A percentile compares a stretch with the other conserved stretches of the same genome.
Evolutionary conservation across 2,329 filamentous ascomycete species (phyloP).

Genomic region (Sordariomycetes sp.): DNA sequence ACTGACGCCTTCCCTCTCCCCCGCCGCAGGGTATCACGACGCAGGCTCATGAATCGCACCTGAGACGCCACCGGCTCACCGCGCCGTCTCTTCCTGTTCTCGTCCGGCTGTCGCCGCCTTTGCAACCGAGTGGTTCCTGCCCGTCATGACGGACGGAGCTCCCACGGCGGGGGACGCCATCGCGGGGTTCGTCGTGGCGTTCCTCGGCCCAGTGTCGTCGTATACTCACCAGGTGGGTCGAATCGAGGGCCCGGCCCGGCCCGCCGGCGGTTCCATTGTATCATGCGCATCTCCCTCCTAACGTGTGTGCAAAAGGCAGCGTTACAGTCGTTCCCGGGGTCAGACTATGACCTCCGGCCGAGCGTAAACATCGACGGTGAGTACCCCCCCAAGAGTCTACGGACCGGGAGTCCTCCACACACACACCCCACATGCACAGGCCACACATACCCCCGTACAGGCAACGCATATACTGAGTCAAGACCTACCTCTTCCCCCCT

Average conservation of each 20-base stretch:
- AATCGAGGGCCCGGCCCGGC: not conserved
- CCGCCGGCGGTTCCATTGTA: not conserved
- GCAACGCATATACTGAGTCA: not conserved
- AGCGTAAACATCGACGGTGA: conserved; percentile 36
- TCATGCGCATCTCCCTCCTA: not conserved
- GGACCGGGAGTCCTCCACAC: not conserved
- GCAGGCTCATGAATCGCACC: not conserved
- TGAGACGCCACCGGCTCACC: not conserved
- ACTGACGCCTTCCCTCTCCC: not conserved
- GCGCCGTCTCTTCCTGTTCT: not conserved
- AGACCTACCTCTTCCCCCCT: not conserved
- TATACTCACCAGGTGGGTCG: conserved; percentile 34
- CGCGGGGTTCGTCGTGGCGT: conserved; percentile 25
- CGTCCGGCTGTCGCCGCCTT: not conserved
- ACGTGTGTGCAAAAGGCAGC: conserved; percentile 22
- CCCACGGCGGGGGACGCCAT: conserved; percentile 2
- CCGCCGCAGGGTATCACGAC: not conserved
- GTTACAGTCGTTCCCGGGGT: conserved; percentile 30
- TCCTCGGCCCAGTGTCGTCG: conserved; percentile 33
- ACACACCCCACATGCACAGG: not conserved
- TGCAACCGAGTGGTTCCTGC: not conserved
- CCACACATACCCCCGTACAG: not conserved
- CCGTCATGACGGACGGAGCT: not conserved
- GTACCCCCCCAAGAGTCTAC: conserved; percentile 7
- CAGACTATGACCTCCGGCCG: conserved; percentile 32